phyloP scores from a whole-genome alignment of 2,329 filamentous ascomycete species.

The Helminthosporium solani region DNA sequence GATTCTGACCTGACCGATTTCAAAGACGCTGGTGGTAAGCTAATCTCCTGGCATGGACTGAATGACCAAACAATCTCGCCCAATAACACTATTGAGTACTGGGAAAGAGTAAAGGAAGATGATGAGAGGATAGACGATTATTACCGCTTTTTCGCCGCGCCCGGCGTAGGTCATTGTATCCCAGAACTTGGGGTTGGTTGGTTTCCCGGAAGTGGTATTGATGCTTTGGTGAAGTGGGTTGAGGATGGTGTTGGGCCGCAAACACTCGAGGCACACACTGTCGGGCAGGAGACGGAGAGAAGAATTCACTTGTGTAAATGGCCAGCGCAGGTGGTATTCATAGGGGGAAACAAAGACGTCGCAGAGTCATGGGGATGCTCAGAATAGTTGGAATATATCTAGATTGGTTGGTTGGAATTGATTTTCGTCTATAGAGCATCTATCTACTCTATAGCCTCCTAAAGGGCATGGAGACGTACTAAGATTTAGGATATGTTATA shows the following conservation, averaged over 20 bases:
- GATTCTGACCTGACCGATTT: slow-evolving; percentile 21
- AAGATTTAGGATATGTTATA: no score
- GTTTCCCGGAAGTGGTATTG: slow-evolving; percentile 21
- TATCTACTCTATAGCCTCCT: no score
- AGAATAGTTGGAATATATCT: no score
- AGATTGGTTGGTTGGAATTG: no score
- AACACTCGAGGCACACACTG: slow-evolving; percentile 14
- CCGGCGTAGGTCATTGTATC: slow-evolving; percentile 30
- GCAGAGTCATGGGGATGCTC: slow-evolving; percentile 27
- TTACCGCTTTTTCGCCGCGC: slow-evolving; percentile 35
- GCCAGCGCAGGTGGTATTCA: slow-evolving; percentile 17
- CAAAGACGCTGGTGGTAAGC: slow-evolving; percentile 18
- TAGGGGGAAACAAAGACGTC: slow-evolving; percentile 1
- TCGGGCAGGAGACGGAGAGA: background rate
- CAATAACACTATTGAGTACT: slow-evolving; percentile 15
- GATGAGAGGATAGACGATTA: slow-evolving; percentile 18
- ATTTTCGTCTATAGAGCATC: no score
- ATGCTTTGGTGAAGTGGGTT: slow-evolving; percentile 30
- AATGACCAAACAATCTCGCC: slow-evolving; percentile 18
- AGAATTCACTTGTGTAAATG: slow-evolving; percentile 15
- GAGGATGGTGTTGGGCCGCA: slow-evolving; percentile 27
- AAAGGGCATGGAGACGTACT: no score
- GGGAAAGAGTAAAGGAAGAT: slow-evolving; percentile 11
- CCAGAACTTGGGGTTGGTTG: slow-evolving; percentile 23
- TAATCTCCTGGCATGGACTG: slow-evolving; percentile 27